Conservation (phyloP, 140 eudicot genomes). For the Bidens hawaiensis region DNA sequence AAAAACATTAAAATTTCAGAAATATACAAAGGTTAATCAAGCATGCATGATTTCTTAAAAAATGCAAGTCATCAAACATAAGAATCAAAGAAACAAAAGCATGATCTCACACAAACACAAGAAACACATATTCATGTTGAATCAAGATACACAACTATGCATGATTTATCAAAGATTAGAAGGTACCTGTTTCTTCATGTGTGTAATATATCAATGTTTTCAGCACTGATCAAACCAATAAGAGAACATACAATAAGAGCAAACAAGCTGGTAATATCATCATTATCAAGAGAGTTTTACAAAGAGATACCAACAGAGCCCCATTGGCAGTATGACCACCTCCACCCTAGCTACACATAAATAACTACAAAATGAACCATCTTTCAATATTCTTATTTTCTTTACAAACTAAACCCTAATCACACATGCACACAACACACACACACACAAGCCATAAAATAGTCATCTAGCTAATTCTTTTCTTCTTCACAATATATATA, state of each 20-base stretch:
- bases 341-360: constrained; percentile 29
- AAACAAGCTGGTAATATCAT: not conserved
- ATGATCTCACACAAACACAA: not conserved
- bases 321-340: constrained; percentile 98
- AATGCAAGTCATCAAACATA: not conserved
- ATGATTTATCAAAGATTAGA: not conserved
- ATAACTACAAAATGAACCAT: not conserved
- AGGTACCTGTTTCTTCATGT: not conserved
- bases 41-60: constrained; percentile 1
- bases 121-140: not conserved
- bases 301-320: constrained; percentile 89
- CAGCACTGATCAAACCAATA: no score
- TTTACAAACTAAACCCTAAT: not conserved
- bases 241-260: no score
- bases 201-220: not conserved
- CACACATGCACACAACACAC: not conserved
- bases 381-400: not conserved
- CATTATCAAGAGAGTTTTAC: constrained; percentile 62
- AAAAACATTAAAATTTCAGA: not conserved
- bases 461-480: no score
- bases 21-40: not conserved
- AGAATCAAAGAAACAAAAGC: not conserved
- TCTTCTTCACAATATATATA: no score
- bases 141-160: not conserved
- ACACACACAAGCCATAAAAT: no score